Conservation (phyloP, 164 flowering plant genomes). For the Kalanchoe fedtschenkoi region DNA sequence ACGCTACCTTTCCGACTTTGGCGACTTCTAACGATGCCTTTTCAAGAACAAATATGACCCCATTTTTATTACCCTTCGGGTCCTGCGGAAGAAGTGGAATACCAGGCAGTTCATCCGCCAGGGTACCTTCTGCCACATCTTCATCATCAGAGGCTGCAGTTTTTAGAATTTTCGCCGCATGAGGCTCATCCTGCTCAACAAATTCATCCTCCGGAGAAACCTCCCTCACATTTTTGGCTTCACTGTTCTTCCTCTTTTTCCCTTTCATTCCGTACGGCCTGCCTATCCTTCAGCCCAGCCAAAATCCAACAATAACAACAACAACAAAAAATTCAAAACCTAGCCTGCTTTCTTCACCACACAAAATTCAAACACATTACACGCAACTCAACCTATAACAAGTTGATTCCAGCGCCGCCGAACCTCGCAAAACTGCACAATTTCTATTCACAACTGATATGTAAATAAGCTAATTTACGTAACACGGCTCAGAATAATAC, state of each 20-base stretch:
- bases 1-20: constrained; percentile 63
- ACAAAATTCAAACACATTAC: too few relatives aligned
- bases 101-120: constrained; percentile 28
- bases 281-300: neutral
- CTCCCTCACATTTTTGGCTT: neutral
- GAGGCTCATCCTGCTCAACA: neutral
- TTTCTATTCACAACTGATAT: too few relatives aligned
- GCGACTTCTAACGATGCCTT: constrained; percentile 80
- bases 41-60: constrained; percentile 68
- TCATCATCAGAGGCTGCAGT: neutral
- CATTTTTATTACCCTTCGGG: constrained; percentile 26
- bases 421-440: too few relatives aligned
- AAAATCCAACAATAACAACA: too few relatives aligned
- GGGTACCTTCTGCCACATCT: constrained; percentile 12
- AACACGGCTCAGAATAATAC: too few relatives aligned
- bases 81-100: constrained; percentile 34
- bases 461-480: too few relatives aligned
- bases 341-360: too few relatives aligned
- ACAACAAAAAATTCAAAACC: too few relatives aligned
- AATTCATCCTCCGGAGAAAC: neutral
- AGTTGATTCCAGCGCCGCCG: too few relatives aligned
- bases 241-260: neutral
- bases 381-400: too few relatives aligned
- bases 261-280: constrained; percentile 4
- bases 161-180: neutral